phyloP scores from a whole-genome alignment of 2,329 filamentous ascomycete species.

The Camillea tinctor region DNA sequence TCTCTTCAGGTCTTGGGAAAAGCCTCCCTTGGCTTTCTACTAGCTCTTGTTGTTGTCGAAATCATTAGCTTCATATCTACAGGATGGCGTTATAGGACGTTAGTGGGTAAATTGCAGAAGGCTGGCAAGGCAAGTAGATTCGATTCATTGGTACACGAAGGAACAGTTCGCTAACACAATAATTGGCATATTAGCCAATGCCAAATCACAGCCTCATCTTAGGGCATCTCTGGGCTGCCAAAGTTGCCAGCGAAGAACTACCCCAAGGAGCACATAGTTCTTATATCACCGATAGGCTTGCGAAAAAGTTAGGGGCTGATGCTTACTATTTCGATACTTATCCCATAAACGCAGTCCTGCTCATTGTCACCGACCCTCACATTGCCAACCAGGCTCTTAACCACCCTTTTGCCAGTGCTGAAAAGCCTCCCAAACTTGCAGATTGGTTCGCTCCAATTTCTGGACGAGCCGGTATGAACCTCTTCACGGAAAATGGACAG shows the following conservation, averaged over 20 bases:
- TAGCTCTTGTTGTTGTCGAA: slow-evolving; percentile 13
- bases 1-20: slow-evolving; percentile 15
- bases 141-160: background rate
- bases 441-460: slow-evolving; percentile 34
- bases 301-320: slow-evolving; percentile 20
- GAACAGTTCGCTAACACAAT: slow-evolving; percentile 1
- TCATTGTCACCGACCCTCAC: slow-evolving; percentile 30
- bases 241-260: slow-evolving; percentile 27
- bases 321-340: slow-evolving; percentile 33
- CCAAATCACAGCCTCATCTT: slow-evolving; percentile 28
- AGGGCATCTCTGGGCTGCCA: slow-evolving; percentile 32
- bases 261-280: slow-evolving; percentile 26
- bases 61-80: slow-evolving; percentile 17
- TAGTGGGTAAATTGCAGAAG: slow-evolving; percentile 20
- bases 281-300: slow-evolving; percentile 24
- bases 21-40: slow-evolving; percentile 20
- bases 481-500: slow-evolving; percentile 33
- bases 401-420: slow-evolving; percentile 25
- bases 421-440: slow-evolving; percentile 28
- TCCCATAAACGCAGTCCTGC: slow-evolving; percentile 28
- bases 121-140: slow-evolving; percentile 23
- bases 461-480: slow-evolving; percentile 27
- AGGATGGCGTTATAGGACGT: slow-evolving; percentile 18
- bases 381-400: slow-evolving; percentile 30
- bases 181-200: slow-evolving; percentile 25